Evolutionary conservation across 1,284 basidiomycete genomes (phyloP), one percentile per base, ranked within the genome.

Genomic region (Cryptococcus sp.): DNA sequence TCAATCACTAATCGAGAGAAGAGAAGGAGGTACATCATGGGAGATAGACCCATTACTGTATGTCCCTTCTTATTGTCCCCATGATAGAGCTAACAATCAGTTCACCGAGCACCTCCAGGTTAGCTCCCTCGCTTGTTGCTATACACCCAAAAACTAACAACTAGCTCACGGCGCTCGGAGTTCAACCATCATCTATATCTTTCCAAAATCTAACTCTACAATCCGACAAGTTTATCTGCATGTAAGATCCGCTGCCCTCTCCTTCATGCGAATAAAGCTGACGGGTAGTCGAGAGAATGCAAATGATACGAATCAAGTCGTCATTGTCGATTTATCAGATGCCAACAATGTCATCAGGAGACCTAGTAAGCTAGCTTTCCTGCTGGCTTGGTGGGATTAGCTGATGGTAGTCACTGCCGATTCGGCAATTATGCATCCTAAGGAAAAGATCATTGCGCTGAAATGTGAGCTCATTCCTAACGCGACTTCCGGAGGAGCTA

Each of bases 391-490:
- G 32, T 39, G 31, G 14, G 13, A 23, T 14, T 36, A 24, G 47
- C 59, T 57, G 47, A 59, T 50, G 1, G 3, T 54, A 75, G 73
- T 99, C 72, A 91, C 90, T 22, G 96, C 81, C 84, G 96, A 99
- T 76, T 93, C 90, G 52, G 94, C 96, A 59, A 97, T 99, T 69
- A 98, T 99, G 94, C 93, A 98, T 75, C 91, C 91, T 23, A 83
- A 84, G 64, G 85, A 96, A 79, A 98, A 97, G 83, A 92, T 98
- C 76, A 85, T 99, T 55, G 96, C 96, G 10, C 78, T 99, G 56
- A 94, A 94, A 80, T 85, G 91, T 87, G 61, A 62, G 83, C 45
- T 50, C 16, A n/a, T 36, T n/a, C 11, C n/a, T n/a, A 36, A n/a
- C 39, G 60, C 52, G 72, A 71, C 32, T n/a, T 4, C 34, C 19